Base-by-base conservation (phyloP, 768 basidiomycete species). In the Neoboletus magnificus region DNA sequence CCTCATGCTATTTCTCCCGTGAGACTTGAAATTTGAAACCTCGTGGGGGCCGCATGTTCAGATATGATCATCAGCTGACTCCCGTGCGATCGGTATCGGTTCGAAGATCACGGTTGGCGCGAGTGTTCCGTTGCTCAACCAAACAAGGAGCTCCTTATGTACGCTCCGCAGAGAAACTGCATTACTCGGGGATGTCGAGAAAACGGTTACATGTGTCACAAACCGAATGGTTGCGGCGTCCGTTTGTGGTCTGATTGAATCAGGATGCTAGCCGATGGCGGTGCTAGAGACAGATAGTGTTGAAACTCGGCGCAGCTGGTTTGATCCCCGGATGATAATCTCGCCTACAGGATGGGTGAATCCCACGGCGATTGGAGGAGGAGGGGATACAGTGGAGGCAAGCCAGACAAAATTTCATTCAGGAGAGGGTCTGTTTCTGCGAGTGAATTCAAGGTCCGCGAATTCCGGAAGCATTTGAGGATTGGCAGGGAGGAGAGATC, bases 361-460 rank as follows among this genome's bases (percentile, higher is more conserved):
- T 63, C 46, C 52, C 55, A 62, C 52, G 48, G 49, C 54, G 55
- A 62, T 65, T 43, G 58, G 43, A 53, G 25, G 25, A 9, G 29
- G 29, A n/a, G 48, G 25, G 29, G 25, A 35, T 41, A 27, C 27
- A 44, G 33, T 16, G 35, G 42, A 42, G 25, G 20, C 22, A 40
- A 45, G 37, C 27, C 46, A 20, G 33, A 36, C 39, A 25, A 37
- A 6, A 27, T 32, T 23, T 37, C 20, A 27, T 15, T 41, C 20
- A n/a, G 22, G 41, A 25, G 10, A 9, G 29, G 29, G 5, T 10
- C 22, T 15, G 27, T 42, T 27, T 36, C 23, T 39, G 6, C 13
- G n/a, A 30, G 23, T 13, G 22, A 39, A 48, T 70, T 70, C 32
- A 55, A 61, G 58, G 63, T 54, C 67, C 66, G 67, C 66, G 68